Evolutionary conservation across 139 green algal genomes (phyloP).

Genomic region (Medakamo hakoo): DNA sequence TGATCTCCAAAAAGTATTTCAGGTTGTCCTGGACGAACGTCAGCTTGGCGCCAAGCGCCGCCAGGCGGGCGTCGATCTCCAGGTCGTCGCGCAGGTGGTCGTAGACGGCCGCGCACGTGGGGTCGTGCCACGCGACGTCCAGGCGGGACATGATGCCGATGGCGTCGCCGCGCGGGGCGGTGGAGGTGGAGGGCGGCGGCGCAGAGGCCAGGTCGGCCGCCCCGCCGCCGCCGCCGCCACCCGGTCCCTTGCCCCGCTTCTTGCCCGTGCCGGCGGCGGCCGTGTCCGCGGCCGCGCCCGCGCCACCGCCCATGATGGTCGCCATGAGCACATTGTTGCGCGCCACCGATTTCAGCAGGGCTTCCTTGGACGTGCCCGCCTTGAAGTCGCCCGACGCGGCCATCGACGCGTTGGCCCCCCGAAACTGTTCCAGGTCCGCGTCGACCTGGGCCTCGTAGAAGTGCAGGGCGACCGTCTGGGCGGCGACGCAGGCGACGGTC

Average conservation of each 20-base stretch:
- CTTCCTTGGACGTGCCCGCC: slow-evolving; percentile 6
- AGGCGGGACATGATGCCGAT: slow-evolving; percentile 6
- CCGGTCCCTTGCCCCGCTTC: background rate
- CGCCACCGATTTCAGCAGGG: slow-evolving; percentile 30
- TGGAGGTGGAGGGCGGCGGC: background rate
- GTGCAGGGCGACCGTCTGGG: slow-evolving; percentile 41
- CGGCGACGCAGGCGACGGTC: slow-evolving; percentile 18
- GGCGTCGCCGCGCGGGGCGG: background rate
- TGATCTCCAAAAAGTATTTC: slow-evolving; percentile 40
- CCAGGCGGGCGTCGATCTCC: slow-evolving; percentile 31
- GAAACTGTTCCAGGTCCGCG: slow-evolving; percentile 29
- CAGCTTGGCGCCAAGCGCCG: slow-evolving; percentile 39
- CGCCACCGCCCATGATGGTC: slow-evolving; percentile 42
- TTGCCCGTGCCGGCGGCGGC: background rate
- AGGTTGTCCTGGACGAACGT: slow-evolving; percentile 45
- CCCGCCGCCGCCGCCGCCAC: background rate
- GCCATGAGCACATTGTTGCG: slow-evolving; percentile 45
- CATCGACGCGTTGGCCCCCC: slow-evolving; percentile 41
- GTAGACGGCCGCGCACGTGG: slow-evolving; percentile 20
- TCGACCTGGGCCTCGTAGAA: slow-evolving; percentile 38
- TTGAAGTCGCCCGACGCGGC: slow-evolving; percentile 21
- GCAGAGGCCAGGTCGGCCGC: background rate
- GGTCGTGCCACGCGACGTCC: slow-evolving; percentile 45
- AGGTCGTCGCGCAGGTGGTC: slow-evolving; percentile 34
- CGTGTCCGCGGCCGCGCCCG: slow-evolving; percentile 20